Evolutionary conservation across 768 basidiomycete genomes (phyloP).

Genomic region (Mycena rebaudengoi): DNA sequence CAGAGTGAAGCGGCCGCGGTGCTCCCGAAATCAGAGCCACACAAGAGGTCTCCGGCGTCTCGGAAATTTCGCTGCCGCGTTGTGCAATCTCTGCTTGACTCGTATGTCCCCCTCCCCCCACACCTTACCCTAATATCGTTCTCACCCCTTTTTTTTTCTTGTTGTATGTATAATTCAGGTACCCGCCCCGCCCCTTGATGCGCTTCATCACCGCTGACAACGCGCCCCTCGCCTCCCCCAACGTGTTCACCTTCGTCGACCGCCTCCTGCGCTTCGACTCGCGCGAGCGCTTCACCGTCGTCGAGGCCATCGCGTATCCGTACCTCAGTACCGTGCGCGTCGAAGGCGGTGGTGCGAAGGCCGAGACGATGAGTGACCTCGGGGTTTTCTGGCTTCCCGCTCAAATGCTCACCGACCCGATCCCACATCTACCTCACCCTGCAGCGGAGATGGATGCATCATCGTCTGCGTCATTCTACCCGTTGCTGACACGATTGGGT

Average conservation of each 20-base stretch:
- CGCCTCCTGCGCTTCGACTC: constrained; percentile 96
- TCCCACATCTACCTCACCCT: no score
- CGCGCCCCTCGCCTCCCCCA: constrained; percentile 93
- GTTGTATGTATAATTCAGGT: no score
- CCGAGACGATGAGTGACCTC: constrained; percentile 22
- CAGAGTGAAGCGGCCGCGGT: constrained; percentile 64
- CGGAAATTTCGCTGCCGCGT: constrained; percentile 64
- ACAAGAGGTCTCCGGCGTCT: constrained; percentile 48
- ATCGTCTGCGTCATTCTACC: no score
- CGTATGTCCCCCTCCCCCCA: no score
- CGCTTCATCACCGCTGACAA: constrained; percentile 95
- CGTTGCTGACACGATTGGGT: no score
- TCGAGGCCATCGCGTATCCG: constrained; percentile 87
- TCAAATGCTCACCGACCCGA: no score
- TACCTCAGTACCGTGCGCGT: constrained; percentile 76
- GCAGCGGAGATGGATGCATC: no score
- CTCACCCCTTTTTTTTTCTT: no score
- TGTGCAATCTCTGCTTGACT: constrained; percentile 69
- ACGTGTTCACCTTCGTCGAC: constrained; percentile 95
- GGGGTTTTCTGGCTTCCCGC: no score
- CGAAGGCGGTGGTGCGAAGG: constrained; percentile 14
- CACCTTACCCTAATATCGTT: no score
- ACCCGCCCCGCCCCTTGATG: constrained; percentile 93
- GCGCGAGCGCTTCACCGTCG: constrained; percentile 93
- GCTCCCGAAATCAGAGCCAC: constrained; percentile 61